Conservation (phyloP, 306 rosid genomes). For the Fragaria ananassa region DNA sequence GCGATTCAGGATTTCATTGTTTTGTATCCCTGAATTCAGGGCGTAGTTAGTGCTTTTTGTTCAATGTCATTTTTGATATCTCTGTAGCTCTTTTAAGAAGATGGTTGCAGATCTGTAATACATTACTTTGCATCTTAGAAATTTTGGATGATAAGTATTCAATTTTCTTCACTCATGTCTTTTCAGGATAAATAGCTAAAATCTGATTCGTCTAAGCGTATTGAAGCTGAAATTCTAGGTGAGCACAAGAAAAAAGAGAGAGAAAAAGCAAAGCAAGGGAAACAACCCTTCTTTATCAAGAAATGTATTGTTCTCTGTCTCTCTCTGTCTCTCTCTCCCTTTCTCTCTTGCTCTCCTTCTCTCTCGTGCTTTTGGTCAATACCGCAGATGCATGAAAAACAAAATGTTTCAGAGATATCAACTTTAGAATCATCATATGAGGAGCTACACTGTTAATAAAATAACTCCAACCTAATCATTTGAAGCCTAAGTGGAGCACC, state of each 20-base stretch:
- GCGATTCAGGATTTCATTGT: not conserved
- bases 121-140: constrained; percentile 15
- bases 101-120: not conserved
- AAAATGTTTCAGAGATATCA: too few relatives aligned
- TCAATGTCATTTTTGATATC: not conserved
- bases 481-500: not conserved
- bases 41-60: not conserved
- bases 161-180: not conserved
- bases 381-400: not conserved
- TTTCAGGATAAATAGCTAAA: constrained; percentile 69
- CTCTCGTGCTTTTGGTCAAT: not conserved
- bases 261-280: constrained; percentile 79
- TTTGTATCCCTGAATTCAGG: not conserved
- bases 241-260: constrained; percentile 77
- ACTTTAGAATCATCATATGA: not conserved
- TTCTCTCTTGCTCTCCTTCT: not conserved
- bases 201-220: constrained; percentile 42
- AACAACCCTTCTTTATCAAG: constrained; percentile 80
- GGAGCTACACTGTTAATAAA: not conserved
- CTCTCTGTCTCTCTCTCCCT: too few relatives aligned
- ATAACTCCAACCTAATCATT: not conserved
- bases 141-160: not conserved
- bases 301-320: constrained; percentile 46
- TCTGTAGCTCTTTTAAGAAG: not conserved
- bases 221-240: constrained; percentile 52